Base-by-base conservation (phyloP, 2,329 filamentous ascomycete species). In the Aureobasidium namibiae region DNA sequence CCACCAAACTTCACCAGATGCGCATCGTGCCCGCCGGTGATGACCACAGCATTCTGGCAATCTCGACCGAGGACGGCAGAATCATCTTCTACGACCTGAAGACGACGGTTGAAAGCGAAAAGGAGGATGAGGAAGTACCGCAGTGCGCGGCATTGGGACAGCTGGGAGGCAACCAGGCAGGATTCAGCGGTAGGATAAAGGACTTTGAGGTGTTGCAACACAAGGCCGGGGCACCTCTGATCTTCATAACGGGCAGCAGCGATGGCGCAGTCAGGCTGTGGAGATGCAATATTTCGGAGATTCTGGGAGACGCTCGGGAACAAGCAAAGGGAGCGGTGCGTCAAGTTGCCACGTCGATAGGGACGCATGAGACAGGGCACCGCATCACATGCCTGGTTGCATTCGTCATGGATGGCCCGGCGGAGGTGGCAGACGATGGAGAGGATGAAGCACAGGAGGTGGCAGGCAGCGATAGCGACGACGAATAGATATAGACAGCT, bases 41-140 rank as follows among this genome's bases (percentile, higher is more conserved):
- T 10, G 49, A 36, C 16, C 65, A 56, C 23, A 57, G 84, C 36
- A 71, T 92, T 6, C 73, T 97, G 42, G 85, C 87, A 0, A 78
- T 94, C 1, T 90, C 90, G 1, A 96, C 94, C 0, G 94, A 97
- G 71, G 92, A 97, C 70, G 94, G 94, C 0, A 81, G 89, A 56
- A 81, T 97, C 36, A 69, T 95, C 54, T 90, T 97, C 71, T 95
- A 90, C 71, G 87, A 87, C 38, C 91, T 90, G 1, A 79, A 76
- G 49, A 71, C 73, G 0, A 74, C 76, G 10, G 77, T 82, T 66
- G 11, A 65, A 41, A 60, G 68, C 31, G 69, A 62, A 59, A 64
- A 63, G 59, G 71, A 74, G 38, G 68, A 72, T 34, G 58, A 63
- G 26, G 48, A 38, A 14, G 88, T 39, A 82, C 83, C 67, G 23